Conservation (phyloP, 768 basidiomycete species). For the Rhizopogon vulgaris region DNA sequence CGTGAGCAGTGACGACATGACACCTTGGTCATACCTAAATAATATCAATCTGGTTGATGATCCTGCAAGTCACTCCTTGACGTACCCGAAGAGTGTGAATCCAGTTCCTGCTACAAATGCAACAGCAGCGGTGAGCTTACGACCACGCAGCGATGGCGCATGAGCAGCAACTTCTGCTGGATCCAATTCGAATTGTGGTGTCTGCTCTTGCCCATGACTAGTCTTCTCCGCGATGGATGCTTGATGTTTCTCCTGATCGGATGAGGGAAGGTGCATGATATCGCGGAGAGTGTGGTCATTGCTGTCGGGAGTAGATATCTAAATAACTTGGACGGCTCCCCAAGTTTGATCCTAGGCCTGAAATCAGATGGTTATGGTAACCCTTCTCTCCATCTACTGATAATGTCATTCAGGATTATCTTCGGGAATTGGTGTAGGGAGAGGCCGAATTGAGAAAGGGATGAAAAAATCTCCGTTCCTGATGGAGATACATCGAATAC, state of each 20-base stretch:
- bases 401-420: background rate
- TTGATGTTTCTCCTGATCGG: background rate
- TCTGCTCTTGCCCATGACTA: background rate
- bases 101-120: constrained; percentile 32
- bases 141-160: constrained; percentile 21
- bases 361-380: background rate
- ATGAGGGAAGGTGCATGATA: constrained; percentile 1
- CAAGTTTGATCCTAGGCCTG: background rate
- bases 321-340: background rate
- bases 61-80: background rate
- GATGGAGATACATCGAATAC: background rate
- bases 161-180: constrained; percentile 14
- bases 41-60: background rate
- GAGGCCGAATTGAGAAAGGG: background rate
- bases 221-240: background rate
- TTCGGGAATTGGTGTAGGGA: background rate
- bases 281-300: background rate
- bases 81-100: constrained; percentile 33
- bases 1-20: constrained; percentile 37
- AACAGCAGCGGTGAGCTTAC: constrained; percentile 21
- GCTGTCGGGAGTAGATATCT: background rate
- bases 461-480: background rate
- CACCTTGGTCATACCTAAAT: constrained; percentile 35
- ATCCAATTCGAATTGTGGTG: background rate
- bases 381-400: background rate